phyloP scores from a whole-genome alignment of 2,329 filamentous ascomycete genomes.

The Epichloe sp. region DNA sequence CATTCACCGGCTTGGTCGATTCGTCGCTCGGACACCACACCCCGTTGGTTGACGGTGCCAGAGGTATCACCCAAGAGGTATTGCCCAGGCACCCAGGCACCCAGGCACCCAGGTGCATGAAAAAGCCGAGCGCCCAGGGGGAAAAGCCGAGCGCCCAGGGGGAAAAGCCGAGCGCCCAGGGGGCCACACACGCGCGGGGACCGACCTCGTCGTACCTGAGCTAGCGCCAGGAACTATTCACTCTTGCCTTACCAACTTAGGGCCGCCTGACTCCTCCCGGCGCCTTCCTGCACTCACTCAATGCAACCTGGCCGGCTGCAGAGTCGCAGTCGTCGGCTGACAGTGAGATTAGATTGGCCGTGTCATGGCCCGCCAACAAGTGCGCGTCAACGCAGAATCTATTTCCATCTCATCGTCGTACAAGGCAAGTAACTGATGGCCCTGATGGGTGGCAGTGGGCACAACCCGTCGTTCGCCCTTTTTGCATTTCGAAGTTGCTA shows the following conservation, averaged over 20 bases:
- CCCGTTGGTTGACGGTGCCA: background rate
- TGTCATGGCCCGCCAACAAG: background rate
- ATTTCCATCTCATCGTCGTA: background rate
- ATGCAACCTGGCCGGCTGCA: background rate
- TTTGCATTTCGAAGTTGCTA: no score
- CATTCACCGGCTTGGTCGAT: no score
- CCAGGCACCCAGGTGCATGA: no score
- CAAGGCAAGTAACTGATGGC: no score
- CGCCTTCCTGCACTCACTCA: background rate
- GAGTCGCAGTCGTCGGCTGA: background rate
- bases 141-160: background rate
- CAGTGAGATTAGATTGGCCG: background rate
- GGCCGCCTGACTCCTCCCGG: background rate
- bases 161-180: background rate
- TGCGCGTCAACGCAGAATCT: background rate
- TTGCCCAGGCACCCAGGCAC: no score
- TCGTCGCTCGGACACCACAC: no score
- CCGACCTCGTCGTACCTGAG: background rate
- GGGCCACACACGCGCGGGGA: background rate
- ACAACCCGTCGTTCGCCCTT: no score
- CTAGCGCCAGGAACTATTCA: conserved; percentile 3
- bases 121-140: background rate
- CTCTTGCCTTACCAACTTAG: no score
- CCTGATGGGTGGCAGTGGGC: no score
- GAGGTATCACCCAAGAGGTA: background rate